A percentile compares a stretch with the other conserved stretches of the same genome.
phyloP scores from a whole-genome alignment of 306 rosid genomes.

The Dryas alaskensis region DNA sequence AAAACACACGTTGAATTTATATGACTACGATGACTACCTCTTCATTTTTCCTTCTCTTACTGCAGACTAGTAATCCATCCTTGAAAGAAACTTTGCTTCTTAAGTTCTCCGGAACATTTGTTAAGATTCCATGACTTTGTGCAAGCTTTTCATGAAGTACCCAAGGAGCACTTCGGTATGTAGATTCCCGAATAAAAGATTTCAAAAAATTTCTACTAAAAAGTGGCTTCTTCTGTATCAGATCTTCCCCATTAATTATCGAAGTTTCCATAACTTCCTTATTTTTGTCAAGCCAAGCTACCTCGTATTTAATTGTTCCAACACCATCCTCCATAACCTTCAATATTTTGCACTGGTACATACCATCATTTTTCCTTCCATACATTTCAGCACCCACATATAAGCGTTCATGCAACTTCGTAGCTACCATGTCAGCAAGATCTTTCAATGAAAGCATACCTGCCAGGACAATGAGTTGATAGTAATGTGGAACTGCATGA shows the following conservation, averaged over 20 bases:
- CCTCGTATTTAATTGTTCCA: slow-evolving; percentile 50
- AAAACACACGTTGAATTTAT: slow-evolving; percentile 17
- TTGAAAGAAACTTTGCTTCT: slow-evolving; percentile 52
- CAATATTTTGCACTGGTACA: slow-evolving; percentile 63
- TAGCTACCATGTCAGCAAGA: slow-evolving; percentile 71
- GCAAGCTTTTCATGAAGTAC: slow-evolving; percentile 79
- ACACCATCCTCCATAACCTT: slow-evolving; percentile 49
- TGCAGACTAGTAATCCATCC: slow-evolving; percentile 66
- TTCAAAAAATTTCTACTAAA: slow-evolving; percentile 73
- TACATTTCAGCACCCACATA: slow-evolving; percentile 74
- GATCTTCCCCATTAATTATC: slow-evolving; percentile 41
- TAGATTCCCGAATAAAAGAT: slow-evolving; percentile 92
- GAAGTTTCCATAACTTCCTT: slow-evolving; percentile 52
- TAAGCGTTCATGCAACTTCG: slow-evolving; percentile 52
- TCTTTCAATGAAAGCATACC: slow-evolving; percentile 86
- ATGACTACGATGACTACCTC: slow-evolving; percentile 27
- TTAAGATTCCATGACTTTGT: slow-evolving; percentile 66
- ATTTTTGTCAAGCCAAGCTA: slow-evolving; percentile 76
- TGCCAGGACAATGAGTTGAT: slow-evolving; percentile 34
- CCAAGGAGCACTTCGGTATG: slow-evolving; percentile 90
- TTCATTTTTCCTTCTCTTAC: slow-evolving; percentile 53
- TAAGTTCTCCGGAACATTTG: slow-evolving; percentile 65
- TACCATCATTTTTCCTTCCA: slow-evolving; percentile 58
- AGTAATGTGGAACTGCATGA: slow-evolving; percentile 3
- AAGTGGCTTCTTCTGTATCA: slow-evolving; percentile 72